Evolutionary conservation across 192 early-diverging fungal genomes (phyloP).

Genomic region (Coemansia umbellata): DNA sequence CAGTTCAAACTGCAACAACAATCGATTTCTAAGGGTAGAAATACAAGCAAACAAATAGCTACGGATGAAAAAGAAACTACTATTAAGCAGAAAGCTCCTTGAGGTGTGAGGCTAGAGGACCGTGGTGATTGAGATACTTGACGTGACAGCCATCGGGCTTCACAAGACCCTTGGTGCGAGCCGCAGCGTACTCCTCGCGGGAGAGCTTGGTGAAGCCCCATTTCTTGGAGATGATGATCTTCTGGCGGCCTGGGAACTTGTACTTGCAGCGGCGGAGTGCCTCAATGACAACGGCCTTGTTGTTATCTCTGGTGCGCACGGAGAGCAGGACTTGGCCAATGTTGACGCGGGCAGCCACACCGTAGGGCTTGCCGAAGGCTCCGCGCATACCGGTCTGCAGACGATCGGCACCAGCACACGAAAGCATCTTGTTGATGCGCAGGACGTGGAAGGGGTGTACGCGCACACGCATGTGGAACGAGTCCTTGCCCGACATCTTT

Average conservation of each 20-base stretch:
- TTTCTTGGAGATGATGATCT: slow-evolving; percentile 99
- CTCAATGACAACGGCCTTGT: slow-evolving; percentile 92
- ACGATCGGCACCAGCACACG: slow-evolving; percentile 98
- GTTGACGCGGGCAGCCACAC: slow-evolving; percentile 93
- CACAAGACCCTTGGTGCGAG: slow-evolving; percentile 70
- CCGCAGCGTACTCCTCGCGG: slow-evolving; percentile 82
- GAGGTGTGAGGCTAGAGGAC: slow-evolving; percentile 61
- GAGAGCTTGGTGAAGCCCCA: slow-evolving; percentile 99
- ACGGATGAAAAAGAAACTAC: too few relatives aligned
- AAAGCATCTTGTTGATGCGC: slow-evolving; percentile 99
- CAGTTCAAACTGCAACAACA: too few relatives aligned
- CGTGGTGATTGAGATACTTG: slow-evolving; percentile 82
- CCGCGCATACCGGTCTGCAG: slow-evolving; percentile 99
- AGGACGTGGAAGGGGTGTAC: slow-evolving; percentile 99
- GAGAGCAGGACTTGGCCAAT: slow-evolving; percentile 98
- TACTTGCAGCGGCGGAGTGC: slow-evolving; percentile 93
- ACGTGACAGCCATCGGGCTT: slow-evolving; percentile 92
- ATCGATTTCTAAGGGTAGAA: too few relatives aligned
- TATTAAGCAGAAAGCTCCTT: slow-evolving; percentile 25
- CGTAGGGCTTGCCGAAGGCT: slow-evolving; percentile 96
- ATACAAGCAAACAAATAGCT: too few relatives aligned
- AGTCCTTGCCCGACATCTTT: slow-evolving; percentile 96
- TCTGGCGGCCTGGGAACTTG: slow-evolving; percentile 99
- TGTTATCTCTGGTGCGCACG: slow-evolving; percentile 90
- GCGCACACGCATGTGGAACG: slow-evolving; percentile 98